A percentile compares a stretch with the other conserved stretches of the same genome.
Evolutionary conservation across 352 stramenopile species (phyloP).

Genomic region (Pythium guiyangense): DNA sequence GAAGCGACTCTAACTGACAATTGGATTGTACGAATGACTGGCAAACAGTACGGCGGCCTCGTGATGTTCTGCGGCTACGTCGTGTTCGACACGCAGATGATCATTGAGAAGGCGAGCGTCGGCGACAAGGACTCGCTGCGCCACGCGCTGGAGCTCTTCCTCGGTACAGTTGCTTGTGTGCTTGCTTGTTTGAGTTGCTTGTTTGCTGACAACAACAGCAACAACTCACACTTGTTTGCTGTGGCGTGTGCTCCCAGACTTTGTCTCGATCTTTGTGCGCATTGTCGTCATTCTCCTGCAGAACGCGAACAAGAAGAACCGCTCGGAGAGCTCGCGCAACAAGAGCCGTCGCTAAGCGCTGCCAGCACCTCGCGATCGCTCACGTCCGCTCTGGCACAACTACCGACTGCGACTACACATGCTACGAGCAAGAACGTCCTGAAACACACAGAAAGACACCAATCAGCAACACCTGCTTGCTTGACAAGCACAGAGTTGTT

Average conservation of each 20-base stretch:
- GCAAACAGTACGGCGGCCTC: slow-evolving; percentile 82
- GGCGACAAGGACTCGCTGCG: slow-evolving; percentile 82
- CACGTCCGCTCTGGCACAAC: too few relatives aligned
- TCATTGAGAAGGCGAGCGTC: slow-evolving; percentile 82
- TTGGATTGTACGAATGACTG: too few relatives aligned
- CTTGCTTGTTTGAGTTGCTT: background rate
- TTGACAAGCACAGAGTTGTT: too few relatives aligned
- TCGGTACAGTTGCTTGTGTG: slow-evolving; percentile 33
- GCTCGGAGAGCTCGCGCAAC: slow-evolving; percentile 22
- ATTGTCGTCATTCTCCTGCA: slow-evolving; percentile 77
- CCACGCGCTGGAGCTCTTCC: slow-evolving; percentile 84
- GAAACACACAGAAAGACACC: too few relatives aligned
- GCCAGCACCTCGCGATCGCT: too few relatives aligned
- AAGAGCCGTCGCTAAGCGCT: slow-evolving; percentile 31
- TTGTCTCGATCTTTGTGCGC: slow-evolving; percentile 87
- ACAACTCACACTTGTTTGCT: slow-evolving; percentile 3
- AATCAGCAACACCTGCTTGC: too few relatives aligned
- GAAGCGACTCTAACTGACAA: too few relatives aligned
- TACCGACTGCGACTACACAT: too few relatives aligned
- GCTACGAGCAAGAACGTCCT: too few relatives aligned
- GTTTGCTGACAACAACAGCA: background rate
- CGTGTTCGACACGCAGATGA: slow-evolving; percentile 89
- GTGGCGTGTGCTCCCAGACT: slow-evolving; percentile 36
- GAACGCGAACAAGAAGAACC: slow-evolving; percentile 57
- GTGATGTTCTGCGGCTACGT: slow-evolving; percentile 88